Percentiles rank a stretch among this genome's conserved stretches.
These are phyloP conservation scores for Aaosphaeria arxii DNA, from an alignment of 2,329 filamentous ascomycete genomes.

Conservation along the genomic window DNA sequence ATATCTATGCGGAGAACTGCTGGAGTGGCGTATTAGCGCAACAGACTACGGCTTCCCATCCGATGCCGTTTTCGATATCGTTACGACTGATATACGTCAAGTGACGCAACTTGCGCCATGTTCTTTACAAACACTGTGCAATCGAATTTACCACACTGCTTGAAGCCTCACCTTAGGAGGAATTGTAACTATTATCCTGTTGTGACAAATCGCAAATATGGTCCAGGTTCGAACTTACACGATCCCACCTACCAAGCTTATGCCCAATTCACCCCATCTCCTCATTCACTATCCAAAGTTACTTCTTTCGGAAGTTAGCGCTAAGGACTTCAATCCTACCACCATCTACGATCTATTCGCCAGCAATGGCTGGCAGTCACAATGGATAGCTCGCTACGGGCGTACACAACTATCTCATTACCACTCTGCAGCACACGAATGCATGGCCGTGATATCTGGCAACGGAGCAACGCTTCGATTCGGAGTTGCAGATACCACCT, in stretches of 20 bases:
- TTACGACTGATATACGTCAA: too few species aligned
- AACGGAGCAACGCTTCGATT: conserved; percentile 52
- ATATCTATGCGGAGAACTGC: too few species aligned
- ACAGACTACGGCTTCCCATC: too few species aligned
- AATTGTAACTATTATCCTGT: too few species aligned
- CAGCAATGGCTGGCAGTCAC: conserved; percentile 51
- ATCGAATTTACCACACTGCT: too few species aligned
- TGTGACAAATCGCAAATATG: not conserved
- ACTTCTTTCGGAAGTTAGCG: conserved; percentile 21
- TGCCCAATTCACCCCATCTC: conserved; percentile 46
- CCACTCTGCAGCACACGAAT: conserved; percentile 56
- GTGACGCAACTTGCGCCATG: too few species aligned
- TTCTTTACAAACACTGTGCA: too few species aligned
- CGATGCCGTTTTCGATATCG: too few species aligned
- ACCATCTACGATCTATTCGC: conserved; percentile 46
- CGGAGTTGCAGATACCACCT: conserved; percentile 50
- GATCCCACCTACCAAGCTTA: conserved; percentile 20
- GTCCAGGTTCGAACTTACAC: conserved; percentile 18
- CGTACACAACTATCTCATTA: conserved; percentile 56
- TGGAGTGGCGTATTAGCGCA: too few species aligned
- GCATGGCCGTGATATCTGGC: conserved; percentile 56
- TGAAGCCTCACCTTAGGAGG: too few species aligned
- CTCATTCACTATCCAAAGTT: conserved; percentile 53
- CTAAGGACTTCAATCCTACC: conserved; percentile 19
- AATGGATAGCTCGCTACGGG: conserved; percentile 59